Evolutionary conservation across 352 stramenopile genomes (phyloP).

Genomic region (Phytophthora idaei): DNA sequence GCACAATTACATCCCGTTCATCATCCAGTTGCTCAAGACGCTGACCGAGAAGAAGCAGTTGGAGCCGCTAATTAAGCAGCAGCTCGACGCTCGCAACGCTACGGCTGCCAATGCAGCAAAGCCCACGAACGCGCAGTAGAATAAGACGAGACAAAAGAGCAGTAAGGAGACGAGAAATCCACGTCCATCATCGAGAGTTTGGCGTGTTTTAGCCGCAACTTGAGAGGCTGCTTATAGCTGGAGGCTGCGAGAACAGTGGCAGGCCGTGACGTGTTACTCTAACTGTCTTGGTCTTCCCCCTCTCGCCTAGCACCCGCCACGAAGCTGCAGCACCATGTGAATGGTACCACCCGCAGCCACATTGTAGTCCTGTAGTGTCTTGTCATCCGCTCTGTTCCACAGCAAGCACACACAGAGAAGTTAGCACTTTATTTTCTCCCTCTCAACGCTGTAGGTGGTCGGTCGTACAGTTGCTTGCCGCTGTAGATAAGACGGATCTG

Average conservation of each 20-base stretch:
- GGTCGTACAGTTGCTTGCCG: conserved; percentile 94
- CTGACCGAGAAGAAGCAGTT: conserved; percentile 92
- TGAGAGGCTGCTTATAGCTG: conserved; percentile 21
- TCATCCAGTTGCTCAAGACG: conserved; percentile 93
- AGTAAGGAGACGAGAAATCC: conserved; percentile 6
- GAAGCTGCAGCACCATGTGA: conserved; percentile 99
- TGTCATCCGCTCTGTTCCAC: conserved; percentile 89
- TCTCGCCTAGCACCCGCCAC: conserved; percentile 84
- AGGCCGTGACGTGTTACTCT: conserved; percentile 31
- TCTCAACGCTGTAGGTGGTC: conserved; percentile 17
- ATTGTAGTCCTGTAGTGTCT: conserved; percentile 97
- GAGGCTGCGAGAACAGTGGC: conserved; percentile 1
- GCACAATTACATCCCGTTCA: conserved; percentile 98
- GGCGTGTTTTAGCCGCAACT: conserved; percentile 12
- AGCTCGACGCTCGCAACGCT: conserved; percentile 40
- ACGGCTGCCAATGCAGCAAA: conserved; percentile 28
- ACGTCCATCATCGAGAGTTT: not conserved
- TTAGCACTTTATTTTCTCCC: not conserved
- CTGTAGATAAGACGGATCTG: conserved; percentile 96
- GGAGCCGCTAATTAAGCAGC: conserved; percentile 75
- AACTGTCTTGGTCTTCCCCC: conserved; percentile 17
- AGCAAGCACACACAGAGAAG: conserved; percentile 1
- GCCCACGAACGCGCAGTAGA: conserved; percentile 25
- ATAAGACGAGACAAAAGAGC: conserved; percentile 9
- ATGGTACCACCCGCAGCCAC: conserved; percentile 96